Percentiles rank a stretch among this genome's conserved stretches.
These are phyloP conservation scores for Zygoascus hellenicus DNA, from an alignment of 1,139 yeast species.

Conservation along the genomic window DNA sequence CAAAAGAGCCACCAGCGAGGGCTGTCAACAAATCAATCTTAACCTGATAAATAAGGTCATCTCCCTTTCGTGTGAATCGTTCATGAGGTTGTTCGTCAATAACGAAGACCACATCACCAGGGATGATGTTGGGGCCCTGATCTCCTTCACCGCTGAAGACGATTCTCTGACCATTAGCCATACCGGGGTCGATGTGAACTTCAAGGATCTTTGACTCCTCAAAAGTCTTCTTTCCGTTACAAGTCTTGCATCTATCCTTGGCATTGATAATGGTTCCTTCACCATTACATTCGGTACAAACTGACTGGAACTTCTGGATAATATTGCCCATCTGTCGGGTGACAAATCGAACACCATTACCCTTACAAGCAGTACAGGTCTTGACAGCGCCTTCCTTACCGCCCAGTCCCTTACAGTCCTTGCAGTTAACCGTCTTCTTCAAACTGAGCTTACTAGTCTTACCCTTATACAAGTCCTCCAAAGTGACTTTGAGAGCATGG, in stretches of 20 bases:
- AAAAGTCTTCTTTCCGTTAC: constrained; percentile 84
- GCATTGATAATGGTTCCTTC: constrained; percentile 84
- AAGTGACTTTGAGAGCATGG: constrained; percentile 77
- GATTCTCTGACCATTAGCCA: constrained; percentile 90
- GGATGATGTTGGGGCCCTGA: constrained; percentile 89
- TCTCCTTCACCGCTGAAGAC: constrained; percentile 96
- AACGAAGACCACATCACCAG: constrained; percentile 94
- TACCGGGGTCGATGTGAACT: constrained; percentile 95
- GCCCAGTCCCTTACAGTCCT: constrained; percentile 88
- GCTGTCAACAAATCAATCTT: constrained; percentile 92
- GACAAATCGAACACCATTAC: constrained; percentile 86
- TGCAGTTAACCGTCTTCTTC: constrained; percentile 86
- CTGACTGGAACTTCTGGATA: constrained; percentile 96
- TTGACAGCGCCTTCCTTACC: constrained; percentile 90
- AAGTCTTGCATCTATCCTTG: constrained; percentile 80
- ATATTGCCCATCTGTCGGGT: constrained; percentile 99
- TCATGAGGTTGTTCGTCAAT: constrained; percentile 85
- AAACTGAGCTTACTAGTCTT: constrained; percentile 90
- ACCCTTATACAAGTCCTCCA: constrained; percentile 89
- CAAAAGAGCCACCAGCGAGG: constrained; percentile 90
- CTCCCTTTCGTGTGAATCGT: constrained; percentile 78
- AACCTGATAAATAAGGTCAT: constrained; percentile 78
- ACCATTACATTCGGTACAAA: constrained; percentile 90
- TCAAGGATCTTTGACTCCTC: constrained; percentile 89
- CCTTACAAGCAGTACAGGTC: constrained; percentile 80